Evolutionary conservation across 148 eudicot genomes (phyloP).

Genomic region (Cornus controversa): DNA sequence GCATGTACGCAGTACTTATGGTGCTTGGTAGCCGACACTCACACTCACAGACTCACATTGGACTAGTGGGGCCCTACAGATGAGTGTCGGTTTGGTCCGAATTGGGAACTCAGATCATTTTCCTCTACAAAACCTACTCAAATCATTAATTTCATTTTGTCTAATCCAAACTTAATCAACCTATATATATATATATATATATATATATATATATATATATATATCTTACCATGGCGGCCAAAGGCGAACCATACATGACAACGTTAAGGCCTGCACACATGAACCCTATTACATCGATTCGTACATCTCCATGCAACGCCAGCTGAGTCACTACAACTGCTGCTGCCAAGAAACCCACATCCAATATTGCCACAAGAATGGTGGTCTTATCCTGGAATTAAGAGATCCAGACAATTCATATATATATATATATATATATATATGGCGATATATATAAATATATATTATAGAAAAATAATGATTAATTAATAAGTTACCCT

Average conservation of each 20-base stretch:
- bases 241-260: slow-evolving; percentile 56
- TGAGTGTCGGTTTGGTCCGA: no score
- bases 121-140: no score
- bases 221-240: slow-evolving; percentile 48
- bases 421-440: neutral
- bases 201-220: no score
- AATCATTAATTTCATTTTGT: no score
- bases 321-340: slow-evolving; percentile 33
- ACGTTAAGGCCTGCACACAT: slow-evolving; percentile 46
- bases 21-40: no score
- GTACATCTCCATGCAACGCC: slow-evolving; percentile 26
- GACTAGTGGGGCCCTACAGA: no score
- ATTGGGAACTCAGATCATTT: no score
- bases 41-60: no score
- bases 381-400: slow-evolving; percentile 41
- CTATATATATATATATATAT: no score
- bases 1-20: no score
- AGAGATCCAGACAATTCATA: neutral
- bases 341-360: slow-evolving; percentile 37
- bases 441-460: neutral
- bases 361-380: slow-evolving; percentile 30
- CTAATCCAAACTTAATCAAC: neutral
- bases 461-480: no score
- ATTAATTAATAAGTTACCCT: slow-evolving; percentile 30
- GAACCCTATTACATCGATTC: slow-evolving; percentile 37